Evolutionary conservation across 2,329 filamentous ascomycete genomes (phyloP), one percentile per base, ranked within the genome.

Genomic region (Cyclaneusma minus): DNA sequence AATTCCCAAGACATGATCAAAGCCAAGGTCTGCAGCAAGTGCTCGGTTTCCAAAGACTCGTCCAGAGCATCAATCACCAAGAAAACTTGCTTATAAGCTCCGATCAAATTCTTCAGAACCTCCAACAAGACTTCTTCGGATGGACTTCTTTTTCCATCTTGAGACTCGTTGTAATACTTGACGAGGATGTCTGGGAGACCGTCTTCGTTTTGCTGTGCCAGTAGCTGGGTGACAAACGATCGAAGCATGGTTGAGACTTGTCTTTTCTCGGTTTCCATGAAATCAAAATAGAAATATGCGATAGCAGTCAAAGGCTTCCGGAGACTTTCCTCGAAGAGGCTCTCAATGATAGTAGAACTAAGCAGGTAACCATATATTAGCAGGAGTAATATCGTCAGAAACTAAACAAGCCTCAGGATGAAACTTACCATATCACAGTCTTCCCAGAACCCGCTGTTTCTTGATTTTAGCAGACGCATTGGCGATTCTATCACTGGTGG

Each of bases 251-350:
- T 34, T 10, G 49, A 43, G 4, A 45, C 22, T 1, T 35, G 21
- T 29, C 54, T 50, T 25, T 56, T 58, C 15, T 42, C 24, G 1
- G 6, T 20, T 25, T 57, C 44, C 4, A 44, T 54, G 37, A 58
- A 58, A 27, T 48, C 45, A 24, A 54, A 55, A 30, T 48, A 52
- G 34, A 50, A 54, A 26, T 51, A 52, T n/a, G n/a, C n/a, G n/a
- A n/a, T n/a, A n/a, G 7, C n/a, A n/a, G n/a, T n/a, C n/a, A n/a
- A n/a, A n/a, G n/a, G n/a, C n/a, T n/a, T n/a, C n/a, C n/a, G n/a
- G n/a, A n/a, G n/a, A n/a, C n/a, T n/a, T n/a, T n/a, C n/a, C n/a
- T n/a, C n/a, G n/a, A n/a, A n/a, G n/a, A n/a, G n/a, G n/a, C n/a
- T n/a, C n/a, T n/a, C n/a, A n/a, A n/a, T n/a, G n/a, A n/a, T n/a